These are phyloP conservation scores for Staphylotrichum longicolle DNA, from an alignment of 495 filamentous ascomycete species.

Conservation along the genomic window DNA sequence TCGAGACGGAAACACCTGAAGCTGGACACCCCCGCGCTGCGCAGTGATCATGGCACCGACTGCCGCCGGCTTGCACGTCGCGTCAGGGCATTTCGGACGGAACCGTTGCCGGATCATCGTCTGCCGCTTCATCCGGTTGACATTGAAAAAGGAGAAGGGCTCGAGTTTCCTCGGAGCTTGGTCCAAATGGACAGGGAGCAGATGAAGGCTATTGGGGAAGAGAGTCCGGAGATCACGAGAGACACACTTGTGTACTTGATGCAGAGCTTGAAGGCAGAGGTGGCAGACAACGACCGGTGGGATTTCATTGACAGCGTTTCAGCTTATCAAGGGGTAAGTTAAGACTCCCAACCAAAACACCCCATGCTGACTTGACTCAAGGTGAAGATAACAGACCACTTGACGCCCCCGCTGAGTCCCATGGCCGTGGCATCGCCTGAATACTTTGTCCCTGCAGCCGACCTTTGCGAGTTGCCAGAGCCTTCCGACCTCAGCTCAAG, in stretches of 20 bases:
- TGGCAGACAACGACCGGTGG: constrained; percentile 37
- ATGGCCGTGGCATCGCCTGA: constrained; percentile 32
- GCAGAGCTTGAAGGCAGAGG: constrained; percentile 37
- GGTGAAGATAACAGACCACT: constrained; percentile 34
- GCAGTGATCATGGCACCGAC: constrained; percentile 49
- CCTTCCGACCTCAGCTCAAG: constrained; percentile 51
- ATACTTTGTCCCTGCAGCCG: constrained; percentile 49
- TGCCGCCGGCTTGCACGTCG: constrained; percentile 35
- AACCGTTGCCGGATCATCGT: constrained; percentile 36
- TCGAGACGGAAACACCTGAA: constrained; percentile 36
- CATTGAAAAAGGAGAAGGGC: constrained; percentile 50
- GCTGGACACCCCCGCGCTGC: constrained; percentile 52
- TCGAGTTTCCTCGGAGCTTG: constrained; percentile 20
- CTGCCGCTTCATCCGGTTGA: constrained; percentile 50
- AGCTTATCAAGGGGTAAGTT: constrained; percentile 39
- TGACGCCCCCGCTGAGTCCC: constrained; percentile 63
- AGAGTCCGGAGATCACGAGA: constrained; percentile 26
- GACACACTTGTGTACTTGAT: constrained; percentile 22
- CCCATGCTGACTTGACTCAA: constrained; percentile 10
- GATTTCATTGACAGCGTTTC: constrained; percentile 34
- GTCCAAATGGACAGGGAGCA: background rate
- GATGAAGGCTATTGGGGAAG: constrained; percentile 10
- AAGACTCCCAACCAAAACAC: background rate
- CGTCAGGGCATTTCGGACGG: constrained; percentile 33
- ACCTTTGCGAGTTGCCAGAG: constrained; percentile 50